phyloP scores from a whole-genome alignment of 169 alveolate genomes.

The Cryptosporidium bovis region DNA sequence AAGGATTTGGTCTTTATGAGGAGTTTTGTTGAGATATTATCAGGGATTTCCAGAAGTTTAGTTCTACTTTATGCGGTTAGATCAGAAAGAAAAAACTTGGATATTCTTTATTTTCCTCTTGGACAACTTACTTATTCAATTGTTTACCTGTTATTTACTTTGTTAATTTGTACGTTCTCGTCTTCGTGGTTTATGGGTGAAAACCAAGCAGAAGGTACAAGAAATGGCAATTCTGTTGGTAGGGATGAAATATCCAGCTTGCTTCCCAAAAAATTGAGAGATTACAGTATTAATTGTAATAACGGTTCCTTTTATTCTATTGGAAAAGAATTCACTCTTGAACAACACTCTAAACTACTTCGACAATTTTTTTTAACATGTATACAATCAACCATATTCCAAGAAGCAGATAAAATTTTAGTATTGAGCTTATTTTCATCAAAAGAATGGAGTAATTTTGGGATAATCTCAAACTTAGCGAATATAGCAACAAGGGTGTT shows the following conservation, averaged over 20 bases:
- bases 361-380: constrained; percentile 16
- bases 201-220: background rate
- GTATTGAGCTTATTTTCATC: constrained; percentile 17
- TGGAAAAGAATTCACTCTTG: background rate
- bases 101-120: constrained; percentile 27
- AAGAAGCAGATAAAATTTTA: constrained; percentile 63
- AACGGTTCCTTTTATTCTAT: too few species aligned
- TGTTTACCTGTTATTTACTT: background rate
- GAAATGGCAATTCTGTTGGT: too few species aligned
- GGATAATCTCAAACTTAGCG: constrained; percentile 53
- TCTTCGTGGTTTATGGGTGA: background rate
- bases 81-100: background rate
- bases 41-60: constrained; percentile 44
- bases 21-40: constrained; percentile 27
- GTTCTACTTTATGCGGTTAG: background rate
- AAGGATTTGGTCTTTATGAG: constrained; percentile 38
- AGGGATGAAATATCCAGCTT: background rate
- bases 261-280: background rate
- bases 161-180: background rate
- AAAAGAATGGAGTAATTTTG: constrained; percentile 63
- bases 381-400: constrained; percentile 16
- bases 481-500: constrained; percentile 47
- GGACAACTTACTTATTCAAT: constrained; percentile 41
- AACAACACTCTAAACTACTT: constrained; percentile 12
- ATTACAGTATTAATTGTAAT: background rate